Base-by-base conservation (phyloP, 163 green algal genomes). In the Trebouxiophyceae sp. region DNA sequence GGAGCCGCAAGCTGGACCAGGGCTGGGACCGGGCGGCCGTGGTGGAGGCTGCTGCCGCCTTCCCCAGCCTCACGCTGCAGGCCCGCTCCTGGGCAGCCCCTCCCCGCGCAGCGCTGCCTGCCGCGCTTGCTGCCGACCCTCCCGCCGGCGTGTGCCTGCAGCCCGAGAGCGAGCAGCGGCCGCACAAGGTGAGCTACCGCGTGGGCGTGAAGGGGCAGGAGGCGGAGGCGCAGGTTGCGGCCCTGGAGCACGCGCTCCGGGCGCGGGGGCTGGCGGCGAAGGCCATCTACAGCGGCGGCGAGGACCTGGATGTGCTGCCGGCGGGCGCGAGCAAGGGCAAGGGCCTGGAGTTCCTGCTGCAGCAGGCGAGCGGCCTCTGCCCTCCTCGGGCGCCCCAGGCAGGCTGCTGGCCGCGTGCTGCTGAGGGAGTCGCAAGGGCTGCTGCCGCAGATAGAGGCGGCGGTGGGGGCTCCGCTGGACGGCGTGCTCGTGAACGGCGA, bases 151-250 rank as follows among this genome's bases (percentile, higher is more conserved):
- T 50, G 12, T 50, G 39, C 19, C 12, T 12, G 56, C 87, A 97
- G 87, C 68, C 39, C 0, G 74, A 78, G 1, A 84, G 59, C 4
- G 92, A 98, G 78, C 89, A 97, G 84, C 80, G 91, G 3, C 80
- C 83, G 0, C 92, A 98, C 83, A 97, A 98, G 78, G 63, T 98
- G 29, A 92, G 80, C 77, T 97, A 88, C 79, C 77, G 87, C 66
- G 63, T 97, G 2, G 45, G 74, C 16, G 71, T 71, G 29, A 70
- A 76, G 32, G 63, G 65, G 0, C 58, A 65, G 47, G 67, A 79
- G 24, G 65, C 63, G 24, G 34, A 73, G 33, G 34, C 65, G 31
- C 45, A 67, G 23, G 54, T 79, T 8, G 19, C 26, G 31, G 23
- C 47, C 31, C 65, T 77, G 34, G 45, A 76, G 34, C n/a, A 65